Evolutionary conservation across 2,329 filamentous ascomycete species (phyloP), one percentile per base, ranked within the genome.

Genomic region (Sphaerostilbella broomeana): DNA sequence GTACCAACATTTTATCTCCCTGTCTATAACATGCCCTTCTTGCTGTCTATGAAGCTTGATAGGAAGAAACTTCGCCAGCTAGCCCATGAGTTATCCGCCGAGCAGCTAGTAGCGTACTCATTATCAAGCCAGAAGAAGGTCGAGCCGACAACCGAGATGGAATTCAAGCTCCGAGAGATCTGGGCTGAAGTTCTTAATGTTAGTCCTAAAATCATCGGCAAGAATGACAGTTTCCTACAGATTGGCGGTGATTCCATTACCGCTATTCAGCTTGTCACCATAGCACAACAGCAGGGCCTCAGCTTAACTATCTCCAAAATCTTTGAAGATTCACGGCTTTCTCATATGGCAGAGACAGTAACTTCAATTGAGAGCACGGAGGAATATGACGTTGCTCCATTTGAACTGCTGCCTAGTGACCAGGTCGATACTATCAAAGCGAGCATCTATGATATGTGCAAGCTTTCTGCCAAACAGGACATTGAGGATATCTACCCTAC

Each of bases 251-350:
- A 70, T 51, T 70, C 67, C 0, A 55, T 70, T 9, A 52, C 56
- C 4, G 65, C 67, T 0, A 69, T 70, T 63, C 60, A 57, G 40
- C 51, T 69, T 1, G 63, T 67, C 1, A 56, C 65, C 2, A 53
- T 54, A 19, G 63, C 63, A 3, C 55, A 60, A 33, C 51, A 45
- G 3, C 46, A 46, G 8, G 41, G 41, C 17, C 25, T 43, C 4
- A 39, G 22, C 0, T 31, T 42, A 18, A 25, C 40, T 2, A 35
- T 42, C 5, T 33, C 26, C 13, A 20, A 42, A 8, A 38, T 42
- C 4, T 42, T 42, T 20, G 26, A 35, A 4, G 38, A 36, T 34
- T 32, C 38, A 24, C 32, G 42, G 4, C 37, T 40, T 13, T 42
- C 33, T 10, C 17, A n/a, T 4, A 34, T 42, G 19, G 40, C 34